Evolutionary conservation across 1,284 basidiomycete genomes (phyloP).

Genomic region (Ustilago trichophora): DNA sequence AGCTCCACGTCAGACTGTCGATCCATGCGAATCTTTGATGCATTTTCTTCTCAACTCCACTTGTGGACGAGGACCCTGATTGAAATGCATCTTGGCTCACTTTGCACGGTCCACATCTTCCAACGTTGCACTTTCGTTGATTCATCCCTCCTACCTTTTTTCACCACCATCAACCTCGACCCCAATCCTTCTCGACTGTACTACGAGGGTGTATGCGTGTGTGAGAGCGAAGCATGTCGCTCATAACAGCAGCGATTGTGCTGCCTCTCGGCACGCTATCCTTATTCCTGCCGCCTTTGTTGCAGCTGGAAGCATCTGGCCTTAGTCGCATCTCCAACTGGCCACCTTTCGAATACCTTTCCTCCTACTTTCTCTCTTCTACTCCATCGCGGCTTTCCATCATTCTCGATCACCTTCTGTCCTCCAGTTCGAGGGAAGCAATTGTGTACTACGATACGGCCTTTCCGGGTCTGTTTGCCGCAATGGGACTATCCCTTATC

Average conservation of each 20-base stretch:
- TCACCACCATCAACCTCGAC: background rate
- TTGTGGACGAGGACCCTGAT: slow-evolving; percentile 12
- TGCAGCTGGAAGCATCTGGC: slow-evolving; percentile 21
- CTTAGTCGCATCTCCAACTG: slow-evolving; percentile 3
- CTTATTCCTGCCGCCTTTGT: slow-evolving; percentile 22
- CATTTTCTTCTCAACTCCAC: slow-evolving; percentile 11
- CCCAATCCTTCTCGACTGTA: no score
- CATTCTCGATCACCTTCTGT: slow-evolving; percentile 2
- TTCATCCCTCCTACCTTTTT: background rate
- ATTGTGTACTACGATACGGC: slow-evolving; percentile 43
- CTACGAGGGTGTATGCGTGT: no score
- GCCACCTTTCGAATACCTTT: slow-evolving; percentile 31
- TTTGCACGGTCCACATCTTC: slow-evolving; percentile 1
- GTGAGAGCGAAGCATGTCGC: slow-evolving; percentile 9
- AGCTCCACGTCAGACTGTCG: no score
- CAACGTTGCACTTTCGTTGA: no score
- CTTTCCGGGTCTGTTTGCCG: slow-evolving; percentile 44
- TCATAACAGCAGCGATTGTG: slow-evolving; percentile 13
- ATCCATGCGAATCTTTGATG: no score
- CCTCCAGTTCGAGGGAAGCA: background rate
- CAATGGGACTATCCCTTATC: slow-evolving; percentile 39
- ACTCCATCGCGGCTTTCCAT: slow-evolving; percentile 8
- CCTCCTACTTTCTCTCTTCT: slow-evolving; percentile 5
- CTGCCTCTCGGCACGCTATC: slow-evolving; percentile 18
- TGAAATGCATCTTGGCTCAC: background rate